These are phyloP conservation scores for Strobilomyces echinocephalus DNA, from an alignment of 768 basidiomycete species.

Conservation along the genomic window DNA sequence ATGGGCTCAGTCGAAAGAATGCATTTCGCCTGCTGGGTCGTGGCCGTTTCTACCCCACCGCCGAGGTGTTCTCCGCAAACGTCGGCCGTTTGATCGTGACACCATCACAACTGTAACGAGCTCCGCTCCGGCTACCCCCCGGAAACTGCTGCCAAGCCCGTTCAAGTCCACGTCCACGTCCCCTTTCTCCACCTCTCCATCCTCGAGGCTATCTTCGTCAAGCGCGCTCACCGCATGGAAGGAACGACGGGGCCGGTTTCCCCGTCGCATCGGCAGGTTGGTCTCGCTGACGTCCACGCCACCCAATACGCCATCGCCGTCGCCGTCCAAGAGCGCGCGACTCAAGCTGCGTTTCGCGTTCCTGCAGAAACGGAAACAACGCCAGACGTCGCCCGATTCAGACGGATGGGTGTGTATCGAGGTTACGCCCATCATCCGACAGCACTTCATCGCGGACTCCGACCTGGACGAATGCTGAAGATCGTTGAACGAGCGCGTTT, in stretches of 20 bases:
- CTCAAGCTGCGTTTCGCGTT: slow-evolving; percentile 13
- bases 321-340: slow-evolving; percentile 14
- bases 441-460: slow-evolving; percentile 14
- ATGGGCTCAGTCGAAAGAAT: background rate
- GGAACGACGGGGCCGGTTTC: slow-evolving; percentile 6
- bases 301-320: slow-evolving; percentile 8
- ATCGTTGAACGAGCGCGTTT: background rate
- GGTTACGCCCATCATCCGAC: slow-evolving; percentile 21
- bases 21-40: slow-evolving; percentile 15
- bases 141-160: background rate
- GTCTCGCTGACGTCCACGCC: slow-evolving; percentile 1
- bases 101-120: background rate
- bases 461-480: slow-evolving; percentile 10
- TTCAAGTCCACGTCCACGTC: slow-evolving; percentile 5
- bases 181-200: slow-evolving; percentile 2
- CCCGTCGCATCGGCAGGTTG: background rate
- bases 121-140: slow-evolving; percentile 13
- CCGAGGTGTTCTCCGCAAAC: slow-evolving; percentile 29
- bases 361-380: slow-evolving; percentile 17
- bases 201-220: slow-evolving; percentile 1
- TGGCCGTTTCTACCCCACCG: slow-evolving; percentile 24
- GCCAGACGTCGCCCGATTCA: slow-evolving; percentile 7
- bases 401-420: slow-evolving; percentile 32
- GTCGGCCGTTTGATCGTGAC: slow-evolving; percentile 15
- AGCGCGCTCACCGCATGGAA: background rate